A percentile compares a stretch with the other conserved stretches of the same genome.
Conservation (phyloP, 352 stramenopile genomes). For the Phytophthora pluvialis region DNA sequence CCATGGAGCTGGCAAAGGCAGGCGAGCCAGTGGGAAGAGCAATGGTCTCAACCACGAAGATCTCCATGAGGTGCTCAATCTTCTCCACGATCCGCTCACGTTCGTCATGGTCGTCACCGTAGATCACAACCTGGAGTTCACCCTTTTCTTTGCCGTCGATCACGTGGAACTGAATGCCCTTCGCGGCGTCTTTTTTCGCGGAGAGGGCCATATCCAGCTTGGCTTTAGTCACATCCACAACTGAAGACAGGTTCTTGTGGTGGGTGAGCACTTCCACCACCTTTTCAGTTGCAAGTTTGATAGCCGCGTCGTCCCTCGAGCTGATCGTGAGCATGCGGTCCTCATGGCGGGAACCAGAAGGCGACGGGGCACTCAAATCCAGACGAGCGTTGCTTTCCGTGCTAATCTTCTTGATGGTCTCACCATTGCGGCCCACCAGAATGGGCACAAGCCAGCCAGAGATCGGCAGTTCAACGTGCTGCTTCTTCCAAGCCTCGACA, state of each 20-base stretch:
- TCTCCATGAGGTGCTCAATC: conserved; percentile 64
- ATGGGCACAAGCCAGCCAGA: conserved; percentile 70
- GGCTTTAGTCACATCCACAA: conserved; percentile 46
- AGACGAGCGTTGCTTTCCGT: conserved; percentile 64
- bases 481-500: conserved; percentile 65
- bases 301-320: conserved; percentile 63
- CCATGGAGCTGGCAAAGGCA: conserved; percentile 48
- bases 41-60: conserved; percentile 58
- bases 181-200: conserved; percentile 53
- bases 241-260: conserved; percentile 58
- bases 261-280: conserved; percentile 58
- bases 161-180: conserved; percentile 63
- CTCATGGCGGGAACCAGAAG: conserved; percentile 28
- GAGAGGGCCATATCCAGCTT: conserved; percentile 65
- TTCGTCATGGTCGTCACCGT: conserved; percentile 57
- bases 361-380: conserved; percentile 49
- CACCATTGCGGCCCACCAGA: conserved; percentile 76
- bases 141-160: conserved; percentile 49
- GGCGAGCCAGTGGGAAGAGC: conserved; percentile 47
- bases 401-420: conserved; percentile 80
- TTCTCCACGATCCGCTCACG: conserved; percentile 69
- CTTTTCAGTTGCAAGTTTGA: conserved; percentile 64
- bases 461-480: conserved; percentile 71
- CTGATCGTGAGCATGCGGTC: conserved; percentile 70
- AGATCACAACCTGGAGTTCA: conserved; percentile 59